These are phyloP conservation scores for Komagataella ulmi DNA, from an alignment of 805 yeast species.

Conservation along the genomic window DNA sequence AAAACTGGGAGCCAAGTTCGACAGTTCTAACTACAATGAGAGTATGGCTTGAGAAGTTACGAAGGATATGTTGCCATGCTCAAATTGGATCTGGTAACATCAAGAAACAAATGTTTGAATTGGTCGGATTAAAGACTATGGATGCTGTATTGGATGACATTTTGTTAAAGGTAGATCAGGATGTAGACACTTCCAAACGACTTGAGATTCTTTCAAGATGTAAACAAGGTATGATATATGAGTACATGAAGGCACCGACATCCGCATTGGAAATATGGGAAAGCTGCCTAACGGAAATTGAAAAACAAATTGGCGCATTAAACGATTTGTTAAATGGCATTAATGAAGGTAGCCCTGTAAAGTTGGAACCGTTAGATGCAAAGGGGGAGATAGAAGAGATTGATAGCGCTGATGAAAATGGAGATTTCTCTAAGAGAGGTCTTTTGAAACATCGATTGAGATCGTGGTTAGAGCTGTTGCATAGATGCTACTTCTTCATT, in stretches of 20 bases:
- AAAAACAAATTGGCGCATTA: constrained; percentile 9
- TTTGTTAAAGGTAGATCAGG: constrained; percentile 40
- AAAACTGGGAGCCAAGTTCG: constrained; percentile 33
- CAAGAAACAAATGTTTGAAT: constrained; percentile 3
- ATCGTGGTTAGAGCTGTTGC: constrained; percentile 46
- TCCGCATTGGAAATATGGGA: constrained; percentile 36
- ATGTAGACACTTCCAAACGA: constrained; percentile 12
- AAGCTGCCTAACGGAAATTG: constrained; percentile 21
- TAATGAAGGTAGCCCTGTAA: not conserved
- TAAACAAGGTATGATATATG: constrained; percentile 51
- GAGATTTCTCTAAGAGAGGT: not conserved
- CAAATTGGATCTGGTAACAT: constrained; percentile 14
- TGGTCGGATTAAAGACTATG: constrained; percentile 29
- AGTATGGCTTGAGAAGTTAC: constrained; percentile 51
- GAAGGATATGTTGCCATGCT: constrained; percentile 82
- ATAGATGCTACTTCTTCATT: constrained; percentile 64
- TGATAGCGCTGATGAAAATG: not conserved
- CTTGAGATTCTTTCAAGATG: not conserved
- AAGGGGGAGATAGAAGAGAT: not conserved
- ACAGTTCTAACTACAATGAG: constrained; percentile 35
- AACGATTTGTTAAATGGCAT: constrained; percentile 4
- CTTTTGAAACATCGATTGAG: constrained; percentile 21
- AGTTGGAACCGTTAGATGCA: not conserved
- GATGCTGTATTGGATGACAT: constrained; percentile 58
- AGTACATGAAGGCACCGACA: constrained; percentile 36